Percentiles rank a stretch among this genome's conserved stretches.
These are phyloP conservation scores for Spencermartinsiella ligniputridi DNA, from an alignment of 1,139 yeast genomes.

Conservation along the genomic window DNA sequence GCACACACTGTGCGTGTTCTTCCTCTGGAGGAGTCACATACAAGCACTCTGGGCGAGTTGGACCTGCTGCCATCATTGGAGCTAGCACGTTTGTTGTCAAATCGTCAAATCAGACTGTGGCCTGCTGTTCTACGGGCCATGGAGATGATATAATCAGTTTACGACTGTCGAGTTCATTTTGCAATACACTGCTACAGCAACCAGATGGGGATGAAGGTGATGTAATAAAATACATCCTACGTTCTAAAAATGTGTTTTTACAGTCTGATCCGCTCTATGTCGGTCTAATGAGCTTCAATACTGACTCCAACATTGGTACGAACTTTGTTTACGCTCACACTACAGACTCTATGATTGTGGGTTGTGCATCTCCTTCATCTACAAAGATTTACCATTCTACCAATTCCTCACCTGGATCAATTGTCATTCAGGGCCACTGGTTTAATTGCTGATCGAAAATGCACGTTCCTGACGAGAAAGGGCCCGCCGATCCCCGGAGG, in stretches of 20 bases:
- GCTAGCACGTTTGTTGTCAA: constrained; percentile 27
- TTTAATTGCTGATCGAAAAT: too few relatives aligned
- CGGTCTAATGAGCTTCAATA: constrained; percentile 20
- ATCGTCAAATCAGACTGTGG: constrained; percentile 7
- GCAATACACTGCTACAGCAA: constrained; percentile 3
- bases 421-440: not conserved
- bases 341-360: constrained; percentile 25
- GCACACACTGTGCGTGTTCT: constrained; percentile 30
- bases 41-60: constrained; percentile 37
- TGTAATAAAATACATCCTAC: constrained; percentile 5
- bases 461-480: too few relatives aligned
- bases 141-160: constrained; percentile 36
- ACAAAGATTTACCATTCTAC: constrained; percentile 1
- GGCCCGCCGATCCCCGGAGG: too few relatives aligned
- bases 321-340: constrained; percentile 21
- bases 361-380: constrained; percentile 6
- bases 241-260: constrained; percentile 3
- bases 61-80: constrained; percentile 39
- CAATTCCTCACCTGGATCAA: not conserved
- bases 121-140: constrained; percentile 31
- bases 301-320: constrained; percentile 7
- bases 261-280: constrained; percentile 24
- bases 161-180: constrained; percentile 23
- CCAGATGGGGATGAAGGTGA: constrained; percentile 8
- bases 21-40: constrained; percentile 39